These are phyloP conservation scores for Sordariomycetes sp. DNA, from an alignment of 2,329 filamentous ascomycete species.

Conservation along the genomic window DNA sequence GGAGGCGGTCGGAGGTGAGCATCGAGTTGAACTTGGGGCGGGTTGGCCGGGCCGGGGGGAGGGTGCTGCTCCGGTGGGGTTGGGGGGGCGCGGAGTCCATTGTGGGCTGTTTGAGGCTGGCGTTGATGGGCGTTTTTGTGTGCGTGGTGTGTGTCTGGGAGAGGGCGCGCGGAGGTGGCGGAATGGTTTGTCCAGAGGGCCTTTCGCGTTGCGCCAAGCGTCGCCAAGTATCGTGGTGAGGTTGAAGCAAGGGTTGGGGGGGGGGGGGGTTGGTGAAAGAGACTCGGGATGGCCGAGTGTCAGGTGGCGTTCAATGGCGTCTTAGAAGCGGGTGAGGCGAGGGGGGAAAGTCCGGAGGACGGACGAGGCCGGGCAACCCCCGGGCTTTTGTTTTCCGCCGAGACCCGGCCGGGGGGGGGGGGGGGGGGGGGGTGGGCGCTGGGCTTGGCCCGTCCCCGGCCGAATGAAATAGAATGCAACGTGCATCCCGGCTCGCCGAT, in stretches of 20 bases:
- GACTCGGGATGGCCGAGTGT: too few relatives aligned
- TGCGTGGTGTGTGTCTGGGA: not conserved
- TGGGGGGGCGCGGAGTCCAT: not conserved
- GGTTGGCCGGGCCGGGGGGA: slow-evolving; percentile 9
- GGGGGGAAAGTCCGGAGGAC: too few relatives aligned
- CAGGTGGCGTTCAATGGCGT: too few relatives aligned
- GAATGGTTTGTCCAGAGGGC: too few relatives aligned
- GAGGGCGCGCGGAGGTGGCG: not conserved
- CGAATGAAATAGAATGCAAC: not conserved
- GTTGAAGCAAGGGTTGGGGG: too few relatives aligned
- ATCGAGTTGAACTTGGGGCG: slow-evolving; percentile 37
- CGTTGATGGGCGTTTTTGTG: not conserved
- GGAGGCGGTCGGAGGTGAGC: slow-evolving; percentile 34
- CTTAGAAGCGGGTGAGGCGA: too few relatives aligned
- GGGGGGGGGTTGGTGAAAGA: too few relatives aligned
- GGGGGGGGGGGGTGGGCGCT: not conserved
- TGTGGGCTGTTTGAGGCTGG: not conserved
- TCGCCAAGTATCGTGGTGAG: too few relatives aligned
- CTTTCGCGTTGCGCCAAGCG: too few relatives aligned
- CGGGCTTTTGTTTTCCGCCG: too few relatives aligned
- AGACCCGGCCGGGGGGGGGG: too few relatives aligned
- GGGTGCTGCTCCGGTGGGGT: not conserved
- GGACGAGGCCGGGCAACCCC: too few relatives aligned
- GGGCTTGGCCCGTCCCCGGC: not conserved
- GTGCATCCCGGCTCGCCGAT: not conserved